Conservation (phyloP, 345 rosid genomes). For the Pistacia atlantica region DNA sequence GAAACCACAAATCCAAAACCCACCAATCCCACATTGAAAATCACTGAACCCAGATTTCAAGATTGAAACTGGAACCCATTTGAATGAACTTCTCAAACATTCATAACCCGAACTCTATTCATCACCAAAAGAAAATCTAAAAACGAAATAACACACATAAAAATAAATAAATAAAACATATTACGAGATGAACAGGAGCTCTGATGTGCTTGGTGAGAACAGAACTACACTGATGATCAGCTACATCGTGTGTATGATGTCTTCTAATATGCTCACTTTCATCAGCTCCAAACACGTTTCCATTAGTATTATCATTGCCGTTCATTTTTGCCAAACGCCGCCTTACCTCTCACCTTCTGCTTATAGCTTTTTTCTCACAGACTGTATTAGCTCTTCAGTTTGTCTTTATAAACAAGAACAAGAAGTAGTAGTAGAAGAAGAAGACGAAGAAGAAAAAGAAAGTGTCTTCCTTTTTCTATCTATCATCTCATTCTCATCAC, state of each 20-base stretch:
- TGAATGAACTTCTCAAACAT: constrained; percentile 10
- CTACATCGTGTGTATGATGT: constrained; percentile 61
- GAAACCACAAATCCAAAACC: not conserved
- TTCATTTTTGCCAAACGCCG: constrained; percentile 42
- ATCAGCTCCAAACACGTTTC: constrained; percentile 35
- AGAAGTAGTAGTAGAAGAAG: too few species aligned
- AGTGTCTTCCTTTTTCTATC: not conserved
- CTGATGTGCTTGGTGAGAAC: constrained; percentile 80
- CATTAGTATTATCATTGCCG: constrained; percentile 26
- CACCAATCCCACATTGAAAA: constrained; percentile 2
- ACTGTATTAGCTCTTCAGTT: not conserved
- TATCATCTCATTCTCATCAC: not conserved
- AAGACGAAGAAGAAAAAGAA: not conserved
- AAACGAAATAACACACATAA: not conserved
- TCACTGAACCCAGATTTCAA: constrained; percentile 6
- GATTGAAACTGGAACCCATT: constrained; percentile 3
- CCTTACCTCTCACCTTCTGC: not conserved
- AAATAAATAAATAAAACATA: not conserved
- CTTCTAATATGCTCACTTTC: constrained; percentile 64
- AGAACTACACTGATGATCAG: constrained; percentile 79
- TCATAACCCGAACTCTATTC: not conserved
- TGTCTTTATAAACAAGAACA: too few species aligned
- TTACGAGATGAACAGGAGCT: constrained; percentile 95
- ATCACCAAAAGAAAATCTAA: constrained; percentile 2
- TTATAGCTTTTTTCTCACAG: not conserved